A percentile compares a stretch with the other conserved stretches of the same genome.
Conservation (phyloP, 2,329 filamentous ascomycete genomes). For the Colletotrichum theobromicola region DNA sequence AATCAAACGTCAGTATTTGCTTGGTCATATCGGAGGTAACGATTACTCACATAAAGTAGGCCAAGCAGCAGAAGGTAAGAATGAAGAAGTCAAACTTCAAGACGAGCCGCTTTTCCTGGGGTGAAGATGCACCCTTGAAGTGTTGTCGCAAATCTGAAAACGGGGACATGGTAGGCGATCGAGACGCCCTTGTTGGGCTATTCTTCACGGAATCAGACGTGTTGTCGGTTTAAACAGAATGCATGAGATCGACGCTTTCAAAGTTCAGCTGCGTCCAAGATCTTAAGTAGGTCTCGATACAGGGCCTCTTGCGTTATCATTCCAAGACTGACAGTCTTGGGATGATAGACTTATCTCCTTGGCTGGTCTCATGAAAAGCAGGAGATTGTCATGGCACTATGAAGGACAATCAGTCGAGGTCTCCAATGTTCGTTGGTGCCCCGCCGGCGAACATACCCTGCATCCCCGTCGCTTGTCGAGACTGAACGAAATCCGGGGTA, state of each 20-base stretch:
- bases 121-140: neutral
- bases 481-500: neutral
- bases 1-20: neutral
- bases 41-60: neutral
- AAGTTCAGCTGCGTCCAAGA: neutral
- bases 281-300: neutral
- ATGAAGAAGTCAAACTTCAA: slow-evolving; percentile 3
- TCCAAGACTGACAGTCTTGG: neutral
- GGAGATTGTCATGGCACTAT: neutral
- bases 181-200: neutral
- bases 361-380: neutral
- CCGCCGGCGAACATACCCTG: neutral
- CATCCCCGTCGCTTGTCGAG: neutral
- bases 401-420: neutral
- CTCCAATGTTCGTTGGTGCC: neutral
- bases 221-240: neutral
- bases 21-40: neutral
- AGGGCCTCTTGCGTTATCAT: neutral
- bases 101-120: neutral
- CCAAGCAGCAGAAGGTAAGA: neutral
- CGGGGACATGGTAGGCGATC: neutral
- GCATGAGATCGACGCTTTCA: neutral
- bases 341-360: neutral
- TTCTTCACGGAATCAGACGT: neutral
- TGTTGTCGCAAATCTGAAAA: neutral